Evolutionary conservation across 2,329 filamentous ascomycete genomes (phyloP), one percentile per base, ranked within the genome.

Genomic region (Epicoccum nigrum): DNA sequence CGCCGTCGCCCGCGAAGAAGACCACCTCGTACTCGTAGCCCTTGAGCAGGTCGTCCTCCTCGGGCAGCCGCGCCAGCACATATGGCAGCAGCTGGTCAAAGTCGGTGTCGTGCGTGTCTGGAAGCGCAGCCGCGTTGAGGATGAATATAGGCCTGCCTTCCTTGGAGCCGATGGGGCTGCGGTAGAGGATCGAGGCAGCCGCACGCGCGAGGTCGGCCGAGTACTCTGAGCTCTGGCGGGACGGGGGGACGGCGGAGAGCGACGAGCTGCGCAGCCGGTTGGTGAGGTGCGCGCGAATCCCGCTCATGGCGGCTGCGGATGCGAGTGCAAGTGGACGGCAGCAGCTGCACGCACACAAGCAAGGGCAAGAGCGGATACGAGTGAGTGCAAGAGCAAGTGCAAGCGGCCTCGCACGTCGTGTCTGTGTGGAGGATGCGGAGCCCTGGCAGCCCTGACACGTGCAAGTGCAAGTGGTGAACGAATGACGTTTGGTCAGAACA

Each of bases 111-210:
- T 74, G 74, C 15, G 79, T 74, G 59, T 83, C 81, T 12, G 81
- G 81, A 37, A 84, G 78, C n/a, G 80, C 81, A 15, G 80, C 79
- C 7, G 80, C 79, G 60, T 82, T 82, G 60, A 84, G 77, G 20
- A 83, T 76, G 65, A 81, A 80, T 39, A 83, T 67, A 3, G 80
- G 80, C 23, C 79, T 73, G 12, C 79, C 77, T 41, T 76, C 74
- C 32, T 71, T 70, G 7, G 80, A 81, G 13, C 77, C 77, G 2
- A 79, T 71, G 2, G 81, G 81, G 8, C 79, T 81, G 51, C 76
- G 78, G 62, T 81, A 83, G 28, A 84, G 75, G 55, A 83, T 81
- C 31, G 77, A 77, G n/a, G 78, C 74, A 8, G 81, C 81, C 38
- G 76, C 71, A 28, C 72, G 72, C 28, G 80, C 80, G 38, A 83